phyloP scores from a whole-genome alignment of 2,329 filamentous ascomycete genomes.

The Penicillium digitatum region DNA sequence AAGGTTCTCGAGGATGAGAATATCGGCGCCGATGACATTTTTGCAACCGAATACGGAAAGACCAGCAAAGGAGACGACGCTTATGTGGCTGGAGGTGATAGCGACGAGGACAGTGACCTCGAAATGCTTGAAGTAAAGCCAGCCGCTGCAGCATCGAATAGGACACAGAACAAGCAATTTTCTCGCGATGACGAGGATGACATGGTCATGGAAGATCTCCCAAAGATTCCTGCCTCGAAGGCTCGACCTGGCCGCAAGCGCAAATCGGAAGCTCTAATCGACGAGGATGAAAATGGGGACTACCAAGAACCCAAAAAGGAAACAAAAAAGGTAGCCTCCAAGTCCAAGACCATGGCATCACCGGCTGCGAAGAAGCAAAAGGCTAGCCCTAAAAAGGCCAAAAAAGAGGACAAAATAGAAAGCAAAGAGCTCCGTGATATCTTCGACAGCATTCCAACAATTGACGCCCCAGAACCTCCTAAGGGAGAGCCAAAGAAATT shows the following conservation, averaged over 20 bases:
- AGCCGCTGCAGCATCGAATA: slow-evolving; percentile 52
- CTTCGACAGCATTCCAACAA: slow-evolving; percentile 77
- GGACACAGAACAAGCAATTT: slow-evolving; percentile 33
- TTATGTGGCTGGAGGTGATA: slow-evolving; percentile 62
- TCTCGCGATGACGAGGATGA: slow-evolving; percentile 42
- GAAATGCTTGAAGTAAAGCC: slow-evolving; percentile 62
- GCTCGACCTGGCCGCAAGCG: slow-evolving; percentile 48
- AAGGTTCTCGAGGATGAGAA: slow-evolving; percentile 60
- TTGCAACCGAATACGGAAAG: slow-evolving; percentile 66
- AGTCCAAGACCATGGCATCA: slow-evolving; percentile 33
- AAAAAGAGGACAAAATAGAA: slow-evolving; percentile 55
- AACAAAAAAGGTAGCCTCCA: slow-evolving; percentile 53
- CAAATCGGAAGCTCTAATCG: slow-evolving; percentile 54
- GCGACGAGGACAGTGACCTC: slow-evolving; percentile 53
- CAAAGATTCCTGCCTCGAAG: slow-evolving; percentile 45
- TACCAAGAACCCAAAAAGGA: slow-evolving; percentile 41
- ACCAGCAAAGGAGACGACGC: slow-evolving; percentile 61
- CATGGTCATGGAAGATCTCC: slow-evolving; percentile 52
- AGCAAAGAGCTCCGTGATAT: slow-evolving; percentile 74
- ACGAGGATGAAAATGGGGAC: slow-evolving; percentile 55
- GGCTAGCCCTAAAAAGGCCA: slow-evolving; percentile 59
- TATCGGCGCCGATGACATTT: slow-evolving; percentile 74
- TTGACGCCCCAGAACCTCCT: slow-evolving; percentile 80
- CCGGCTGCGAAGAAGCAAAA: slow-evolving; percentile 47
- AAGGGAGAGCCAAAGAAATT: slow-evolving; percentile 68